A percentile compares a stretch with the other conserved stretches of the same genome.
These are phyloP conservation scores for Graphilbum fragrans DNA, from an alignment of 2,329 filamentous ascomycete species.

Conservation along the genomic window DNA sequence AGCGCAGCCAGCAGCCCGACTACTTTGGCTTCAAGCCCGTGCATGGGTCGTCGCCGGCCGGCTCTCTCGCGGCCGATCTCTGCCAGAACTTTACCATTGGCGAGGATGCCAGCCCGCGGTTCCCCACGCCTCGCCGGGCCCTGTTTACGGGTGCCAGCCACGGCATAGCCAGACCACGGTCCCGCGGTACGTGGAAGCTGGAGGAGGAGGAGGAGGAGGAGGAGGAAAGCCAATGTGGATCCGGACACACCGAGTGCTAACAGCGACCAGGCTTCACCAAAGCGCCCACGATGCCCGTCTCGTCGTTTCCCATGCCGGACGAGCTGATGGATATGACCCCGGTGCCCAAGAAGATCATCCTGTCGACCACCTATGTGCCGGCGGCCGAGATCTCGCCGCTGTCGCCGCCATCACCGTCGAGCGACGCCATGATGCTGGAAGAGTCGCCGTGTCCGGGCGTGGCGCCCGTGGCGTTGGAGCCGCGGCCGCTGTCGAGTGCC, in stretches of 20 bases:
- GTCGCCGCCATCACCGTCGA: conserved; percentile 45
- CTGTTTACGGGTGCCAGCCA: conserved; percentile 65
- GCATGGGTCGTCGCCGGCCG: conserved; percentile 78
- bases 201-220: conserved; percentile 7
- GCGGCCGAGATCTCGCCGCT: not conserved
- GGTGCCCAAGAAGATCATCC: conserved; percentile 68
- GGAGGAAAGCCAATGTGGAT: not conserved
- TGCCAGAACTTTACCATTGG: conserved; percentile 97
- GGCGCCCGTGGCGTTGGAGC: not conserved
- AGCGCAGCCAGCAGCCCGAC: conserved; percentile 44
- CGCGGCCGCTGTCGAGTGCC: conserved; percentile 25
- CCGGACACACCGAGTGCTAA: too few relatives aligned
- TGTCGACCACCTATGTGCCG: not conserved
- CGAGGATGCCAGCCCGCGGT: conserved; percentile 63
- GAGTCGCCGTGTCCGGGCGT: conserved; percentile 33
- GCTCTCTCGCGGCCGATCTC: conserved; percentile 83
- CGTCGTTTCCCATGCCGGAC: conserved; percentile 62
- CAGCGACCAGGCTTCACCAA: conserved; percentile 52
- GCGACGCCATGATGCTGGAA: conserved; percentile 39
- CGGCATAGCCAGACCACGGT: conserved; percentile 37
- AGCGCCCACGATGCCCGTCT: conserved; percentile 65
- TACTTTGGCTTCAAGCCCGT: conserved; percentile 74
- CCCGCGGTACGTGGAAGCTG: too few relatives aligned
- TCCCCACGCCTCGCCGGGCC: conserved; percentile 72
- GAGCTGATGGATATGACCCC: conserved; percentile 93